Evolutionary conservation across 768 basidiomycete genomes (phyloP), one percentile per base, ranked within the genome.

Genomic region (Chiua virens): DNA sequence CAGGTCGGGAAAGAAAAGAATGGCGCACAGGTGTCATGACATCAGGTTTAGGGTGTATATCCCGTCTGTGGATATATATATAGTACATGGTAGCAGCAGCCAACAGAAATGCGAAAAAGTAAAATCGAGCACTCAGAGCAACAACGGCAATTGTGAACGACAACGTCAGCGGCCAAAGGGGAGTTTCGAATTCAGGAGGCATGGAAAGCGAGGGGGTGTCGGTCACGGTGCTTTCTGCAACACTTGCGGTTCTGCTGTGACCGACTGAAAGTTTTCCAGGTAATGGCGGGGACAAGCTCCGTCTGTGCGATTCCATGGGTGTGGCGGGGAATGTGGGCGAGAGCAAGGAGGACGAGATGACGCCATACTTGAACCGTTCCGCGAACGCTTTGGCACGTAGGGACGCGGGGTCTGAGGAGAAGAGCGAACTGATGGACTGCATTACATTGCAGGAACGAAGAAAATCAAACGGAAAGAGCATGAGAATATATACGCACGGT

Each of bases 331-430:
- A 73, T 46, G 80, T 72, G 3, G 81, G 66, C 4, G 86, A 80
- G n/a, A 91, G 76, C 9, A 91, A 73, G 8, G 87, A 82, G 3
- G 89, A 90, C 4, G 89, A 89, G 52, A 91, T 89, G 4, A 91
- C 80, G 52, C 81, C 82, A 76, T 90, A 91, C 65, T 90, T 90
- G 80, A 92, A 90, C 37, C 79, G 85, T 68, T 92, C 89, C 9
- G 81, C 79, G 58, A 89, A 87, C 18, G 78, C 75, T 54, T 70
- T 78, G 4, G 75, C 65, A 7, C 72, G 65, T 51, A 56, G 67
- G 22, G 75, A 60, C 9, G 66, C 55, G 30, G 71, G 63, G 37
- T 70, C 63, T 6, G 74, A 67, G 37, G 55, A 47, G 32, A 79
- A 68, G 27, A 74, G 49, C 27, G 74, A 66, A 52, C 69, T 54